Percentiles rank a stretch among this genome's conserved stretches.
phyloP scores from a whole-genome alignment of 1,139 yeast species.

The Candida dubliniensis region DNA sequence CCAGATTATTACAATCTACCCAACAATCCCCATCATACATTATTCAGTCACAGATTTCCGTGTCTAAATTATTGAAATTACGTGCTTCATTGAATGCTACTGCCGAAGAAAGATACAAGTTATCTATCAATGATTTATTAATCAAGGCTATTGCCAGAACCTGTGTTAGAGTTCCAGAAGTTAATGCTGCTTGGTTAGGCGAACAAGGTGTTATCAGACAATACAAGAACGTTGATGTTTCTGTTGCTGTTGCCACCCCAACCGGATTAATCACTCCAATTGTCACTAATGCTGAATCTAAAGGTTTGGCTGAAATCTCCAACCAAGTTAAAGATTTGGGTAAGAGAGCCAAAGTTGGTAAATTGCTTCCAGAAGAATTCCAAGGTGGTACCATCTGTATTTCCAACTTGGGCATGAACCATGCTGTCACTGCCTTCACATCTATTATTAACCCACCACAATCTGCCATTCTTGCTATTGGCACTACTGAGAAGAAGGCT shows the following conservation, averaged over 20 bases:
- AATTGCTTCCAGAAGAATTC: conserved; percentile 92
- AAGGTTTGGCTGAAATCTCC: conserved; percentile 84
- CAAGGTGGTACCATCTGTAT: conserved; percentile 99
- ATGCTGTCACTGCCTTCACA: conserved; percentile 87
- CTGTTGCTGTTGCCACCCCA: conserved; percentile 98
- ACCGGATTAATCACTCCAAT: conserved; percentile 97
- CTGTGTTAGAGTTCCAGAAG: conserved; percentile 86
- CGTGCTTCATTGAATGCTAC: conserved; percentile 86
- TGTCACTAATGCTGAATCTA: conserved; percentile 79
- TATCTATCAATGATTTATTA: conserved; percentile 91
- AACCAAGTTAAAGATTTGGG: conserved; percentile 87
- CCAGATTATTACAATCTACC: conserved; percentile 84
- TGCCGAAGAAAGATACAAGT: conserved; percentile 84
- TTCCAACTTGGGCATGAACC: conserved; percentile 98
- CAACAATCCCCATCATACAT: conserved; percentile 88
- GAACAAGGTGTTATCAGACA: conserved; percentile 88
- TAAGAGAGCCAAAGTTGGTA: conserved; percentile 92
- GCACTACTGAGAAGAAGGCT: conserved; percentile 90
- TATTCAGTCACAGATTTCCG: conserved; percentile 83
- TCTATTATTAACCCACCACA: conserved; percentile 99
- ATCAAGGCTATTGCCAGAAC: conserved; percentile 95
- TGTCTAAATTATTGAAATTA: conserved; percentile 85
- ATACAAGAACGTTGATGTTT: conserved; percentile 88
- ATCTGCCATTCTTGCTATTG: conserved; percentile 88
- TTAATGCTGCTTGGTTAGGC: conserved; percentile 92